phyloP scores from a whole-genome alignment of 176 grass and related monocot species.

The Olyra latifolia region DNA sequence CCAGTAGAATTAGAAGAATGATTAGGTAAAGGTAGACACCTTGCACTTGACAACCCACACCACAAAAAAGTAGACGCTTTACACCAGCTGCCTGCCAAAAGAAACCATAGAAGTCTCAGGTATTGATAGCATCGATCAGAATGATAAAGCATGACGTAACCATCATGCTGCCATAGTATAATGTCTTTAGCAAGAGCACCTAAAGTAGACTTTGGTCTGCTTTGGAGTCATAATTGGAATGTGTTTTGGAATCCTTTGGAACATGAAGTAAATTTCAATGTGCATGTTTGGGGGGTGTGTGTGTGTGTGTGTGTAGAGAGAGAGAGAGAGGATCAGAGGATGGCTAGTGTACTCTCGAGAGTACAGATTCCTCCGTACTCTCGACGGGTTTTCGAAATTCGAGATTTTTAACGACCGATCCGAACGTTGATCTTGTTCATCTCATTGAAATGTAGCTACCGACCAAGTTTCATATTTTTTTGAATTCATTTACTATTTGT shows the following conservation, averaged over 20 bases:
- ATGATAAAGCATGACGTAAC: not conserved
- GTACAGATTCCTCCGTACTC: no score
- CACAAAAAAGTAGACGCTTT: conserved; percentile 95
- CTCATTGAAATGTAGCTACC: no score
- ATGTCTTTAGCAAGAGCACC: not conserved
- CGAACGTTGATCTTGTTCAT: no score
- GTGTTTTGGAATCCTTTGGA: not conserved
- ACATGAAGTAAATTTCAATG: not conserved
- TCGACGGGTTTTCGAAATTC: no score
- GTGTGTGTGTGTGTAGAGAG: no score
- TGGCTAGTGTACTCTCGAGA: no score
- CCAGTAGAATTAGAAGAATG: not conserved
- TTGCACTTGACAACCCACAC: conserved; percentile 98
- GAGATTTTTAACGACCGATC: no score
- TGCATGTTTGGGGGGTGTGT: no score
- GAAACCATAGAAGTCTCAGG: conserved; percentile 19
- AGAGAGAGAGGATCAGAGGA: no score
- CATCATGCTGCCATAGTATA: not conserved
- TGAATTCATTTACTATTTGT: no score
- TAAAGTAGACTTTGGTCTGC: not conserved
- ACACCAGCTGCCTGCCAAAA: conserved; percentile 87
- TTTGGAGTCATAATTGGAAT: not conserved
- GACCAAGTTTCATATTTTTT: no score
- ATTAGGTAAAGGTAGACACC: conserved; percentile 38
- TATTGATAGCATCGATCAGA: not conserved